Percentiles rank a stretch among this genome's conserved stretches.
Evolutionary conservation across 257 asterid genomes (phyloP).

Genomic region (Scutellaria galericulata): DNA sequence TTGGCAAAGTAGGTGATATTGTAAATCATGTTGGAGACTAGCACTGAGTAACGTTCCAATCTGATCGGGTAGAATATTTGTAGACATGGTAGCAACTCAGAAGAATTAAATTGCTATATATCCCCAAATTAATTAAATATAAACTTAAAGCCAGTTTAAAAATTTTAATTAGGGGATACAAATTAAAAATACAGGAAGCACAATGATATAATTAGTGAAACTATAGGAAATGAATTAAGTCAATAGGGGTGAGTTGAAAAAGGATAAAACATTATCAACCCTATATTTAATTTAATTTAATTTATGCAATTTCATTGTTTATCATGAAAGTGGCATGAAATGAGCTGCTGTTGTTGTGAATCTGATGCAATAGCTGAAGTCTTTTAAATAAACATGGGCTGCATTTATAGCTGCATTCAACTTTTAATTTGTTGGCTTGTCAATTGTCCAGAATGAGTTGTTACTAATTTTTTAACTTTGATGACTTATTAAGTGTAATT

Average conservation of each 20-base stretch:
- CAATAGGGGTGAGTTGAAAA: neutral
- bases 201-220: neutral
- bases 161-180: no score
- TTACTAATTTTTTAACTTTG: constrained; percentile 17
- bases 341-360: constrained; percentile 14
- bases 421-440: constrained; percentile 13
- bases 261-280: no score
- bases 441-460: constrained; percentile 9
- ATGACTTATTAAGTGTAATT: neutral
- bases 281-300: neutral
- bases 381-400: neutral
- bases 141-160: no score
- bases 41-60: no score
- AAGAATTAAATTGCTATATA: no score
- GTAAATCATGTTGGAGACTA: no score
- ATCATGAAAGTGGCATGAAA: constrained; percentile 32
- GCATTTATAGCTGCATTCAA: neutral
- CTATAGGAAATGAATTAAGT: neutral
- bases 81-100: no score
- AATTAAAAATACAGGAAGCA: neutral
- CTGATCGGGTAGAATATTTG: no score
- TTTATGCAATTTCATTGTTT: neutral
- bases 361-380: constrained; percentile 2
- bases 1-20: no score
- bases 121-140: no score